Conservation (phyloP, 352 stramenopile species). For the Peronospora destructor region DNA sequence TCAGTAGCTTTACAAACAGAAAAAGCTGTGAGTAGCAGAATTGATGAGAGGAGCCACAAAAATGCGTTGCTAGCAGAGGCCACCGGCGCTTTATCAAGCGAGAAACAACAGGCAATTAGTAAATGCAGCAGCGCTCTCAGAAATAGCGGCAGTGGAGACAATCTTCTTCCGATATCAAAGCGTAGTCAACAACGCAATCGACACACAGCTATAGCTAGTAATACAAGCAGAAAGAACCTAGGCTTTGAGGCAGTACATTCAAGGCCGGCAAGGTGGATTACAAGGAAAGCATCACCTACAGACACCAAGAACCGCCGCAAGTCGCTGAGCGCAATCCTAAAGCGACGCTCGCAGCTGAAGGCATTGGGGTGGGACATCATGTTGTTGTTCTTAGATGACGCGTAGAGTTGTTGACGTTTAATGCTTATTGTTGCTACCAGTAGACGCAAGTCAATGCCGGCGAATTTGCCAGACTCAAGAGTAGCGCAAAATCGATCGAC, state of each 20-base stretch:
- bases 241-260: slow-evolving; percentile 45
- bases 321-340: slow-evolving; percentile 31
- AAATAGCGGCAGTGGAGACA: slow-evolving; percentile 3
- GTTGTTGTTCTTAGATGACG: background rate
- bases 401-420: background rate
- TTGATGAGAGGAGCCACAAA: background rate
- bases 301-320: slow-evolving; percentile 33
- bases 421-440: background rate
- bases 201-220: background rate
- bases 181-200: slow-evolving; percentile 5
- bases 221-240: slow-evolving; percentile 16
- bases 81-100: background rate
- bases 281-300: slow-evolving; percentile 19
- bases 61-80: slow-evolving; percentile 2
- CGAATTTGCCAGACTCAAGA: slow-evolving; percentile 6
- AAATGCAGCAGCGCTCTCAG: background rate
- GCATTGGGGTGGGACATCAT: slow-evolving; percentile 11
- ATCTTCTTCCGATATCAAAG: slow-evolving; percentile 17
- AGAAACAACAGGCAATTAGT: background rate
- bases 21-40: background rate
- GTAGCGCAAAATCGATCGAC: slow-evolving; percentile 5
- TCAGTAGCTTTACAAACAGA: background rate
- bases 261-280: slow-evolving; percentile 42
- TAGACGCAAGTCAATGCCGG: slow-evolving; percentile 28
- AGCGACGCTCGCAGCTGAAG: slow-evolving; percentile 22